Evolutionary conservation across 1,284 basidiomycete genomes (phyloP).

Genomic region (Testicularia cyperi): DNA sequence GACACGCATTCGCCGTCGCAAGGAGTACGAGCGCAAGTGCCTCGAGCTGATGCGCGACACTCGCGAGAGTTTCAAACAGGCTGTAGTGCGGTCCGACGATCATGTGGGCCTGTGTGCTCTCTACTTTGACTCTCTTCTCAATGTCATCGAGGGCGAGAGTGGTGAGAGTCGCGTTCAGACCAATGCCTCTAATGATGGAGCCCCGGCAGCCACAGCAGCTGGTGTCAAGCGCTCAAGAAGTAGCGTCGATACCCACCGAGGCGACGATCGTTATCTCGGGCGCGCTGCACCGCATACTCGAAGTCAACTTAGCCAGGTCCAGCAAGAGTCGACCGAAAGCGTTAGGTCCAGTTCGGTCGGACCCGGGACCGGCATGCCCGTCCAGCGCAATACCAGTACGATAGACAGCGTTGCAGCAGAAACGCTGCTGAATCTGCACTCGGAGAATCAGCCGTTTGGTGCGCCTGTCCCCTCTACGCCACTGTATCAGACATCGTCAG

Average conservation of each 20-base stretch:
- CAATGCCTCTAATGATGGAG: conserved; percentile 1
- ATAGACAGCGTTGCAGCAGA: conserved; percentile 29
- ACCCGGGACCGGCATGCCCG: background rate
- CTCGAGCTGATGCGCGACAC: conserved; percentile 35
- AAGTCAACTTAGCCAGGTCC: conserved; percentile 2
- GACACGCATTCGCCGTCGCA: conserved; percentile 23
- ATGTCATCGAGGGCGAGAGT: conserved; percentile 29
- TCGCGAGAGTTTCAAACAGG: conserved; percentile 18
- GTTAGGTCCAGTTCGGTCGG: conserved; percentile 3
- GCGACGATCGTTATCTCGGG: background rate
- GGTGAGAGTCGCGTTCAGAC: conserved; percentile 10
- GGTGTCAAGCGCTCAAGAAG: conserved; percentile 27
- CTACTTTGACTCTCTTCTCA: conserved; percentile 34
- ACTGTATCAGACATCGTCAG: too few relatives aligned
- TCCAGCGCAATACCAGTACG: conserved; percentile 1
- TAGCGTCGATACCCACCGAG: conserved; percentile 4
- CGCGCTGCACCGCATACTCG: conserved; percentile 1
- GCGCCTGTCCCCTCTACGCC: too few relatives aligned
- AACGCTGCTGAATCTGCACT: conserved; percentile 31
- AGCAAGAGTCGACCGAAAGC: conserved; percentile 2
- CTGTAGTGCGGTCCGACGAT: conserved; percentile 21
- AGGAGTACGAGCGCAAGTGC: conserved; percentile 40
- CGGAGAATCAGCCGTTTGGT: conserved; percentile 8
- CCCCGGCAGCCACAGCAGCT: too few relatives aligned
- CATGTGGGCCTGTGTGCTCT: conserved; percentile 32